Evolutionary conservation across 2,329 filamentous ascomycete species (phyloP).

Genomic region (Diaporthe vaccinii): DNA sequence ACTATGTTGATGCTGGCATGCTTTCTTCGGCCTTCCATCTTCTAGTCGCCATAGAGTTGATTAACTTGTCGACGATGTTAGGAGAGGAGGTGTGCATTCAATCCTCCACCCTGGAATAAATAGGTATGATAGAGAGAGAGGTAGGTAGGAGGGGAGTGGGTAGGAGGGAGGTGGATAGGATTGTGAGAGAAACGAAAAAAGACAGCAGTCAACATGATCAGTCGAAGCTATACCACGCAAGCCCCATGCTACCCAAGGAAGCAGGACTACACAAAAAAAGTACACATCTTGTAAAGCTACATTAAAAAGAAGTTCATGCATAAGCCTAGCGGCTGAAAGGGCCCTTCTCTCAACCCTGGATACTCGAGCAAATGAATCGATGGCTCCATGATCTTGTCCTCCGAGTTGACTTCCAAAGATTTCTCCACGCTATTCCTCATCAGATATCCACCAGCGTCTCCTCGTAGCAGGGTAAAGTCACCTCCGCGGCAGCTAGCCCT

Average conservation of each 20-base stretch:
- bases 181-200: too few species aligned
- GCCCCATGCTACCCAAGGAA: background rate
- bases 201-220: background rate
- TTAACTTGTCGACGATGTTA: too few species aligned
- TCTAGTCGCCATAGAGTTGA: too few species aligned
- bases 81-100: too few species aligned
- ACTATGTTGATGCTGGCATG: too few species aligned
- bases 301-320: background rate
- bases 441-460: background rate
- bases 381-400: background rate
- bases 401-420: background rate
- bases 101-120: too few species aligned
- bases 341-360: background rate
- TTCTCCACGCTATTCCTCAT: background rate
- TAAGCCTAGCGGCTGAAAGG: background rate
- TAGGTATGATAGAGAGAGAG: too few species aligned
- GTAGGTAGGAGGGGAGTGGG: too few species aligned
- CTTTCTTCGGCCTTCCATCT: too few species aligned
- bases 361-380: background rate
- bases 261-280: background rate
- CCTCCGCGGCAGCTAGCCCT: background rate
- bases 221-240: background rate
- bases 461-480: rapidly evolving
- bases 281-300: background rate
- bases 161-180: too few species aligned